Percentiles rank a stretch among this genome's conserved stretches.
phyloP scores from a whole-genome alignment of 2,329 filamentous ascomycete genomes.

The Clonostachys chloroleuca region DNA sequence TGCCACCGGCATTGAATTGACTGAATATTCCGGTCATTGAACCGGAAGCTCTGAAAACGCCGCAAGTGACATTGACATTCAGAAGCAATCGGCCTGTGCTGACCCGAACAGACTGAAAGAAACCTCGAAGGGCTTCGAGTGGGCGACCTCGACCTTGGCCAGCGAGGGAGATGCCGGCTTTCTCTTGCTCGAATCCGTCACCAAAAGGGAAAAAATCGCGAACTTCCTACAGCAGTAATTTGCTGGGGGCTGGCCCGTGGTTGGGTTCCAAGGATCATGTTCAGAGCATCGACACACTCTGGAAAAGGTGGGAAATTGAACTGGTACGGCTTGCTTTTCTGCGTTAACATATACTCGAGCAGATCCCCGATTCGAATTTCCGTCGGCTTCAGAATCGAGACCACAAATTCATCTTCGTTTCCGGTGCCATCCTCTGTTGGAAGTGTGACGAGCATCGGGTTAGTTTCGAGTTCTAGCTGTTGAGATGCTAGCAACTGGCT shows the following conservation, averaged over 20 bases:
- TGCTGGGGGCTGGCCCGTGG: slow-evolving; percentile 26
- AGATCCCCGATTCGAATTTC: slow-evolving; percentile 32
- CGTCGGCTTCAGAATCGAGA: slow-evolving; percentile 33
- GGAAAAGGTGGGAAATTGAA: slow-evolving; percentile 41
- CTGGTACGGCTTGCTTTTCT: slow-evolving; percentile 28
- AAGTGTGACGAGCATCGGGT: slow-evolving; percentile 27
- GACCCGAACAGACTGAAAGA: slow-evolving; percentile 49
- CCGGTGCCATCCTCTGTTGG: slow-evolving; percentile 19
- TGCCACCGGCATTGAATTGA: neutral
- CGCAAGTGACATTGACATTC: slow-evolving; percentile 51
- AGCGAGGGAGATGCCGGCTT: neutral
- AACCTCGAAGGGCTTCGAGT: slow-evolving; percentile 42
- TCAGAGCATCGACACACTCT: slow-evolving; percentile 44
- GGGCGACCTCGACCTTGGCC: slow-evolving; percentile 17
- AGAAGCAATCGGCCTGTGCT: slow-evolving; percentile 49
- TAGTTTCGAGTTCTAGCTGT: slow-evolving; percentile 25
- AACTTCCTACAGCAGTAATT: slow-evolving; percentile 36
- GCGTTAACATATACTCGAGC: slow-evolving; percentile 37
- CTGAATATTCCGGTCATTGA: slow-evolving; percentile 25
- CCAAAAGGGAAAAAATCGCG: slow-evolving; percentile 44
- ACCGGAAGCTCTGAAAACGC: slow-evolving; percentile 40
- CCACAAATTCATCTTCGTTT: slow-evolving; percentile 25
- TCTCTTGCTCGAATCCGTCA: slow-evolving; percentile 8
- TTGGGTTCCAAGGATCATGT: slow-evolving; percentile 42
- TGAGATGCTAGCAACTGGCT: slow-evolving; percentile 34